phyloP scores from a whole-genome alignment of 805 yeast genomes.

The Saturnispora diversa region DNA sequence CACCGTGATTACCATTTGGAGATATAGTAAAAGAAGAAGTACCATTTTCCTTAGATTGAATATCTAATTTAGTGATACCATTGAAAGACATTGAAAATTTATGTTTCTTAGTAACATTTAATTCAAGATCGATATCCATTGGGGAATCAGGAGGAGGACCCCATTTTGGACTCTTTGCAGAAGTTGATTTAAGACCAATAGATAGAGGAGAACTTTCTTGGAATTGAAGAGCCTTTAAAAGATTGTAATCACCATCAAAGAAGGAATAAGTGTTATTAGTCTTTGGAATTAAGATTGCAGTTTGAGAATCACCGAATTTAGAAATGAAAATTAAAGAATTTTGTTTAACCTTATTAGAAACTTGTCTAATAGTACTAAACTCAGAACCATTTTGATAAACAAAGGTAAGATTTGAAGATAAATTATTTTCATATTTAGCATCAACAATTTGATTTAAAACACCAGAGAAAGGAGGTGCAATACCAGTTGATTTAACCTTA shows the following conservation, averaged over 20 bases:
- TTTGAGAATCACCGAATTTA: conserved; percentile 36
- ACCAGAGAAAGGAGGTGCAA: conserved; percentile 34
- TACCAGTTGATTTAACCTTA: conserved; percentile 26
- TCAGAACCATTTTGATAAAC: conserved; percentile 33
- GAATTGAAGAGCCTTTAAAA: conserved; percentile 18
- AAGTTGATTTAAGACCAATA: conserved; percentile 21
- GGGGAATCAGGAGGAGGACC: conserved; percentile 1
- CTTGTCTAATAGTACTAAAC: conserved; percentile 26
- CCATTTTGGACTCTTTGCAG: conserved; percentile 18
- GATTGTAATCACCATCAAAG: conserved; percentile 18
- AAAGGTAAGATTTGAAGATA: conserved; percentile 32
- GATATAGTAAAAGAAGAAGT: conserved; percentile 36
- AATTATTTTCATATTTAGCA: conserved; percentile 29
- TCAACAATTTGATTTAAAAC: conserved; percentile 32
- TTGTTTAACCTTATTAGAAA: conserved; percentile 27
- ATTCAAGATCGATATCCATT: conserved; percentile 22
- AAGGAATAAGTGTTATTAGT: conserved; percentile 23
- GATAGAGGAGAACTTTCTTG: conserved; percentile 29
- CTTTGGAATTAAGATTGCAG: conserved; percentile 20
- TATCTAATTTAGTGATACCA: conserved; percentile 21
- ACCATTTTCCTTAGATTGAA: conserved; percentile 35
- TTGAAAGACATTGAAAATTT: conserved; percentile 15
- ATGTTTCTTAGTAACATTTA: conserved; percentile 15
- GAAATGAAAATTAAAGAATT: conserved; percentile 34
- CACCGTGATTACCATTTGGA: conserved; percentile 40